Percentiles rank a stretch among this genome's conserved stretches.
Evolutionary conservation across 768 basidiomycete genomes (phyloP).

Genomic region (Boletus speciosus): DNA sequence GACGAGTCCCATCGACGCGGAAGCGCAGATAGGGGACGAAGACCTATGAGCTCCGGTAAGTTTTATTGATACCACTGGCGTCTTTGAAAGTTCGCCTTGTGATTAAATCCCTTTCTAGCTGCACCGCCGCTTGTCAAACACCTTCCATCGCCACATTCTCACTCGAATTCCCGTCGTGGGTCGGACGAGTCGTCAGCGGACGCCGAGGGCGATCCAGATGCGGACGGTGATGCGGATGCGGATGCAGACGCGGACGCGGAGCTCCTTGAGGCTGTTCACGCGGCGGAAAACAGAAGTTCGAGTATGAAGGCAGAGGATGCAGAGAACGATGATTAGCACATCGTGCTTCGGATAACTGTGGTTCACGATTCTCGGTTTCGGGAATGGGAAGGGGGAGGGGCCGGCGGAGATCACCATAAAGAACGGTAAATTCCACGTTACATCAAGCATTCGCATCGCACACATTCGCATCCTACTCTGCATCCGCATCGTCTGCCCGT

Average conservation of each 20-base stretch:
- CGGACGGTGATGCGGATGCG: constrained; percentile 37
- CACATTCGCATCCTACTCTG: not conserved
- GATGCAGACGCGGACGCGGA: constrained; percentile 41
- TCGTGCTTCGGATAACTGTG: not conserved
- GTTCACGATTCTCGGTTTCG: constrained; percentile 6
- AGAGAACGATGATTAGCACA: constrained; percentile 20
- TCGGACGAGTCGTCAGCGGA: constrained; percentile 29
- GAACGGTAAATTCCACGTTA: not conserved
- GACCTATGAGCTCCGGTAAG: constrained; percentile 30
- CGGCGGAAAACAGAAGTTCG: constrained; percentile 43
- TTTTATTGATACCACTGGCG: not conserved
- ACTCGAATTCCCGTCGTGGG: constrained; percentile 24
- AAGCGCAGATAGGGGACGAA: constrained; percentile 24
- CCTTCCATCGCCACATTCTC: constrained; percentile 24
- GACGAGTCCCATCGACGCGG: constrained; percentile 22
- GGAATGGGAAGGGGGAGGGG: constrained; percentile 16
- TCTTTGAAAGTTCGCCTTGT: not conserved
- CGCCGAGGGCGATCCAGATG: constrained; percentile 34
- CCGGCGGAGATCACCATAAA: not conserved
- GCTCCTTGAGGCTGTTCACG: constrained; percentile 50
- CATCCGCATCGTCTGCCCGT: not conserved
- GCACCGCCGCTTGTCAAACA: constrained; percentile 21
- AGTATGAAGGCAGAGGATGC: constrained; percentile 29
- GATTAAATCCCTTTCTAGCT: constrained; percentile 13
- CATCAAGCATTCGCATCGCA: constrained; percentile 9